Evolutionary conservation across 1,284 basidiomycete genomes (phyloP).

Genomic region (Papiliotrema nemorosa): DNA sequence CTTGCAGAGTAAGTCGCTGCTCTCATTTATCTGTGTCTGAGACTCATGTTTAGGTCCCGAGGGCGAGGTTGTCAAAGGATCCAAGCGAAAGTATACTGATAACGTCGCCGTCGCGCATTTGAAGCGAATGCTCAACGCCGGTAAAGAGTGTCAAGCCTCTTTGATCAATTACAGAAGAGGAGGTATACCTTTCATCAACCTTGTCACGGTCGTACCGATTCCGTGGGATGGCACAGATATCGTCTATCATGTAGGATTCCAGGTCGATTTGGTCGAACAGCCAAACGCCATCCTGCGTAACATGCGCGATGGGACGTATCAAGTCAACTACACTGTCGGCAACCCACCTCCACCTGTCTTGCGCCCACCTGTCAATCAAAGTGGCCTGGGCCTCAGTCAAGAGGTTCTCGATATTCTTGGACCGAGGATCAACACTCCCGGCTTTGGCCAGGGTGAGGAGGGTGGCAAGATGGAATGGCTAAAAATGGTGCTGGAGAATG

Average conservation of each 20-base stretch:
- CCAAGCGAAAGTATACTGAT: slow-evolving; percentile 64
- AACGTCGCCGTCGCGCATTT: slow-evolving; percentile 67
- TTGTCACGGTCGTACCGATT: slow-evolving; percentile 80
- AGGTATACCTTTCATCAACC: slow-evolving; percentile 80
- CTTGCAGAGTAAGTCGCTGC: slow-evolving; percentile 54
- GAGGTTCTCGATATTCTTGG: slow-evolving; percentile 40
- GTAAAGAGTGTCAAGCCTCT: slow-evolving; percentile 82
- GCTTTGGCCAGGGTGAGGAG: slow-evolving; percentile 36
- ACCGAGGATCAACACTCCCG: slow-evolving; percentile 18
- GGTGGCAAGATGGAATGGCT: slow-evolving; percentile 45
- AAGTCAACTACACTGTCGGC: slow-evolving; percentile 55
- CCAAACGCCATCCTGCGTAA: slow-evolving; percentile 76
- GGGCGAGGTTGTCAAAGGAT: slow-evolving; percentile 62
- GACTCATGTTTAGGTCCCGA: slow-evolving; percentile 61
- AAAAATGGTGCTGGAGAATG: slow-evolving; percentile 64
- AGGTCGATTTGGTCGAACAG: slow-evolving; percentile 82
- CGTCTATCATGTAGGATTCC: slow-evolving; percentile 87
- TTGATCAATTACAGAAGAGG: slow-evolving; percentile 85
- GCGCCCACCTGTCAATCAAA: slow-evolving; percentile 18
- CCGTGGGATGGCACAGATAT: slow-evolving; percentile 63
- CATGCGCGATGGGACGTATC: slow-evolving; percentile 69
- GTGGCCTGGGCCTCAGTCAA: slow-evolving; percentile 21
- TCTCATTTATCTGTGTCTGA: slow-evolving; percentile 63
- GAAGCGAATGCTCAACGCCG: slow-evolving; percentile 61
- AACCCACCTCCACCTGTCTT: slow-evolving; percentile 37